A percentile compares a stretch with the other conserved stretches of the same genome.
Conservation (phyloP, 768 basidiomycete genomes). For the Agrocybe praecox region DNA sequence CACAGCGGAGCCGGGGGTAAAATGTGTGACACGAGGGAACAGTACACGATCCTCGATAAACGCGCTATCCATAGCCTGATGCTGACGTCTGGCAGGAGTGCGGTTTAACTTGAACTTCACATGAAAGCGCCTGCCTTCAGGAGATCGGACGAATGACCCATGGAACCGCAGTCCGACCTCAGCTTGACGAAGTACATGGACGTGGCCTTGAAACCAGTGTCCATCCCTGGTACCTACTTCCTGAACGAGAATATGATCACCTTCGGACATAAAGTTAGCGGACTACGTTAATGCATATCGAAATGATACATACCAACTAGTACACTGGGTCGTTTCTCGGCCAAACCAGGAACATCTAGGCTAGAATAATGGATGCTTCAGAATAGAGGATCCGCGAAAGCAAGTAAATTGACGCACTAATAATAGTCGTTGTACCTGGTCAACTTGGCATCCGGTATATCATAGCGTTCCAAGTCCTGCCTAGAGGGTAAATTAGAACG, state of each 20-base stretch:
- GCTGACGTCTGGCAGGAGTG: conserved; percentile 56
- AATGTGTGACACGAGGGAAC: conserved; percentile 41
- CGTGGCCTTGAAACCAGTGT: conserved; percentile 61
- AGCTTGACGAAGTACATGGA: conserved; percentile 49
- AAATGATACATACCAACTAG: conserved; percentile 46
- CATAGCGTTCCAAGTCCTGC: conserved; percentile 39
- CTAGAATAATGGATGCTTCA: conserved; percentile 12
- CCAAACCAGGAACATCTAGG: conserved; percentile 43
- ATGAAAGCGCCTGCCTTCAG: conserved; percentile 39
- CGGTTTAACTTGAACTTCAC: conserved; percentile 63
- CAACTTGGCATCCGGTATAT: conserved; percentile 35
- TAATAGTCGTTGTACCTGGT: conserved; percentile 33
- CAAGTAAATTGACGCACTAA: conserved; percentile 31
- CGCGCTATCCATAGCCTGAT: conserved; percentile 53
- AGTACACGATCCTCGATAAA: conserved; percentile 49
- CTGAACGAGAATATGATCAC: conserved; percentile 58
- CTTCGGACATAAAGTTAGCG: conserved; percentile 22
- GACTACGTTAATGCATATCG: background rate
- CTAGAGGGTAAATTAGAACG: conserved; percentile 22
- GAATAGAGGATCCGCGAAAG: background rate
- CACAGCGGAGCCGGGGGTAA: background rate
- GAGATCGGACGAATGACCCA: conserved; percentile 39
- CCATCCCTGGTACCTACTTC: conserved; percentile 36
- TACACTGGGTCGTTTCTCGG: conserved; percentile 60
- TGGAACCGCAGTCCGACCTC: conserved; percentile 57